Evolutionary conservation across 2,329 filamentous ascomycete genomes (phyloP).

Genomic region (Pleoardoris graminearum): DNA sequence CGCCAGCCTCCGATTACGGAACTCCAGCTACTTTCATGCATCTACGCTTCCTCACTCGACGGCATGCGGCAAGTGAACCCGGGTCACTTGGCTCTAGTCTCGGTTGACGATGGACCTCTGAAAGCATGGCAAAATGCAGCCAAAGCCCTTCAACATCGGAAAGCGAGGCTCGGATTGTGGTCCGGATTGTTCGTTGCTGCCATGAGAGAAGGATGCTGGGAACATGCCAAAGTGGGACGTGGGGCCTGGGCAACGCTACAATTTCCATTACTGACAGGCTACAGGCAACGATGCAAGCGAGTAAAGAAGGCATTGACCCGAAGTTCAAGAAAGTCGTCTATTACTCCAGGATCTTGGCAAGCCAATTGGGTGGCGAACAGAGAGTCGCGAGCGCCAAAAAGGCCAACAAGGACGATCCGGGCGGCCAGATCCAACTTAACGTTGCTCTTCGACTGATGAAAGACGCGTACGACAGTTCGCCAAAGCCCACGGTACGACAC

Average conservation of each 20-base stretch:
- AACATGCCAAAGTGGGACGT: slow-evolving; percentile 40
- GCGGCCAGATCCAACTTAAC: slow-evolving; percentile 23
- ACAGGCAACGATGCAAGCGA: slow-evolving; percentile 36
- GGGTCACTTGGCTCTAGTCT: slow-evolving; percentile 8
- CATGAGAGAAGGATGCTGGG: slow-evolving; percentile 39
- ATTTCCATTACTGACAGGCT: slow-evolving; percentile 12
- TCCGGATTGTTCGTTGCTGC: slow-evolving; percentile 31
- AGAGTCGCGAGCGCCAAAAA: slow-evolving; percentile 13
- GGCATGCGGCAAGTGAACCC: slow-evolving; percentile 16
- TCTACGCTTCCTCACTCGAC: slow-evolving; percentile 31
- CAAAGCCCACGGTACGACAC: slow-evolving; percentile 25
- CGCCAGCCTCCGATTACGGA: slow-evolving; percentile 31
- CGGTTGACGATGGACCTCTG: slow-evolving; percentile 25
- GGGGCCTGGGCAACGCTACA: neutral
- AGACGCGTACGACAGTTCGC: slow-evolving; percentile 27
- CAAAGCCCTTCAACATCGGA: slow-evolving; percentile 25
- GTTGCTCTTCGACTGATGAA: slow-evolving; percentile 31
- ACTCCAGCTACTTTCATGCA: slow-evolving; percentile 28
- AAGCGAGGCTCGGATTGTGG: slow-evolving; percentile 33
- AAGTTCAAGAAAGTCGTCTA: slow-evolving; percentile 28
- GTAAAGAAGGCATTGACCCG: slow-evolving; percentile 25
- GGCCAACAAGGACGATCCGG: slow-evolving; percentile 14
- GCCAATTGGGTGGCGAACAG: slow-evolving; percentile 34
- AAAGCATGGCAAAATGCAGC: slow-evolving; percentile 37
- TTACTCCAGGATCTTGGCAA: slow-evolving; percentile 34